A percentile compares a stretch with the other conserved stretches of the same genome.
phyloP scores from a whole-genome alignment of 495 filamentous ascomycete genomes.

The Penicillium roqueforti region DNA sequence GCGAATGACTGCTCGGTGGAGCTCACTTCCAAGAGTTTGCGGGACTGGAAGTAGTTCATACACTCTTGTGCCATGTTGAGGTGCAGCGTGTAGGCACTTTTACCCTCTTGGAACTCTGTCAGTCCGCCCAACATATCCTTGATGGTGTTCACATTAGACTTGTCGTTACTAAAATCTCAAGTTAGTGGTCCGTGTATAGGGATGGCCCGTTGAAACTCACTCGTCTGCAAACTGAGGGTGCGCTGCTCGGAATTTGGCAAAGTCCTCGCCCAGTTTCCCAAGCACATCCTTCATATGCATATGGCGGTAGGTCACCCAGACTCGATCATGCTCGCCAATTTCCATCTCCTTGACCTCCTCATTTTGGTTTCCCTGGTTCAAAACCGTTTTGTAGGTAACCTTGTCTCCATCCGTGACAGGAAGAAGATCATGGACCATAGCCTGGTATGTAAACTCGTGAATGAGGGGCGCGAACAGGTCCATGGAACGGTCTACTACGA shows the following conservation, averaged over 20 bases:
- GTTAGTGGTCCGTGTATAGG: constrained; percentile 3
- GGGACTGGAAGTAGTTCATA: constrained; percentile 83
- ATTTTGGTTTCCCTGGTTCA: constrained; percentile 64
- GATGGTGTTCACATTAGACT: constrained; percentile 79
- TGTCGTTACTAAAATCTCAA: constrained; percentile 44
- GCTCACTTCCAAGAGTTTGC: constrained; percentile 82
- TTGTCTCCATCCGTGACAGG: constrained; percentile 85
- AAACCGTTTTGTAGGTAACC: constrained; percentile 71
- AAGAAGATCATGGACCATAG: constrained; percentile 92
- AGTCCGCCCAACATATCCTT: constrained; percentile 95
- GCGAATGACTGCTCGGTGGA: constrained; percentile 81
- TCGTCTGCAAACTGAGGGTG: constrained; percentile 91
- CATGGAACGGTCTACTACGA: constrained; percentile 89
- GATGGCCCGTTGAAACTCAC: constrained; percentile 26
- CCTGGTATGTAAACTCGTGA: constrained; percentile 97
- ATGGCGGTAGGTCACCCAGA: constrained; percentile 93
- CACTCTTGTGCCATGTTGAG: constrained; percentile 97
- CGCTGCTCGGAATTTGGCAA: constrained; percentile 81
- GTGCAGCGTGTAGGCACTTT: constrained; percentile 92
- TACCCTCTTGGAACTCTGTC: constrained; percentile 90
- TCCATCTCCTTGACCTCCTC: constrained; percentile 85
- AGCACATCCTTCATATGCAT: constrained; percentile 98
- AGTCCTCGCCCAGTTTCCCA: constrained; percentile 86
- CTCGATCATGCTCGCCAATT: constrained; percentile 79
- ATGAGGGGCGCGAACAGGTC: constrained; percentile 81